These are phyloP conservation scores for Fusarium sp. DNA, from an alignment of 2,329 filamentous ascomycete species.

Conservation along the genomic window DNA sequence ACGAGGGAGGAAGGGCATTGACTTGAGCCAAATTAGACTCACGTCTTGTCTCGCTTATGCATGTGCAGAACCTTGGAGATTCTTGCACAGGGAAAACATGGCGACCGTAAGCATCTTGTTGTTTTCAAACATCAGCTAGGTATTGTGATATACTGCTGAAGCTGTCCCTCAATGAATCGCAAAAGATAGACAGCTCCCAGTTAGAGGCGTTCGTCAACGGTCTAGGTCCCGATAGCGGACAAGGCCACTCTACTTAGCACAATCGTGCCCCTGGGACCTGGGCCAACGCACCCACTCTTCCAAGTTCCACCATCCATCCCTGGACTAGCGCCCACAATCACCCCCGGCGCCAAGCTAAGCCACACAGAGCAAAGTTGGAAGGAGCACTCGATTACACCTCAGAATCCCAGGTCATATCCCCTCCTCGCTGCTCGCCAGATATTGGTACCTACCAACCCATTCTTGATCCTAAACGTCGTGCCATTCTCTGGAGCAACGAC, in stretches of 20 bases:
- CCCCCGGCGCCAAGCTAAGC: conserved; percentile 37
- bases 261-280: conserved; percentile 33
- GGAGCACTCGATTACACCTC: conserved; percentile 33
- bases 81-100: background rate
- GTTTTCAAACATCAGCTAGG: background rate
- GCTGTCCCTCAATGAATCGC: background rate
- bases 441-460: conserved; percentile 2
- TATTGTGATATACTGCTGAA: background rate
- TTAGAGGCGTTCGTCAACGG: background rate
- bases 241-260: background rate
- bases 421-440: conserved; percentile 25
- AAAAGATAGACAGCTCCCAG: background rate
- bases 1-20: conserved; percentile 10
- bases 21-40: conserved; percentile 35
- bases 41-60: conserved; percentile 28
- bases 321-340: conserved; percentile 25
- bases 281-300: conserved; percentile 19
- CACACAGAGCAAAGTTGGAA: conserved; percentile 34
- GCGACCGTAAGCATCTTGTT: background rate
- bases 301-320: conserved; percentile 27
- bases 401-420: conserved; percentile 19
- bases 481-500: conserved; percentile 25
- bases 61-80: background rate
- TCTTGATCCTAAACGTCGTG: conserved; percentile 22
- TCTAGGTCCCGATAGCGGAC: conserved; percentile 6